Conservation (phyloP, 768 basidiomycete genomes). For the Trametes gibbosa region DNA sequence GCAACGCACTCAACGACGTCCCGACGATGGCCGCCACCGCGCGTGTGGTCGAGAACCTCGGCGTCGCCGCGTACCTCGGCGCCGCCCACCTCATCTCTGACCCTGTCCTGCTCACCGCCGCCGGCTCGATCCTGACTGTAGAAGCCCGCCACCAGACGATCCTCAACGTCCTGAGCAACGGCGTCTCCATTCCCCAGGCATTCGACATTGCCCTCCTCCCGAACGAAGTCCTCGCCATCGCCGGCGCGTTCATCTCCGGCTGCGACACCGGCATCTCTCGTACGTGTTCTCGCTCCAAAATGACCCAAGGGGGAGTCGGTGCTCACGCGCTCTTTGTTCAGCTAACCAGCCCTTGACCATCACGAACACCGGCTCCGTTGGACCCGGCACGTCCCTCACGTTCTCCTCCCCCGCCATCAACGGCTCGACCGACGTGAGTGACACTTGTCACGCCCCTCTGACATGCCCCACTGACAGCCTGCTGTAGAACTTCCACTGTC, state of each 20-base stretch:
- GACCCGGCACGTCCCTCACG: slow-evolving; percentile 56
- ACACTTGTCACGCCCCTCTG: not conserved
- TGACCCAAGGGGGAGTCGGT: not conserved
- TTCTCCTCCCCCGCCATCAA: slow-evolving; percentile 60
- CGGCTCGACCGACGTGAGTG: slow-evolving; percentile 44
- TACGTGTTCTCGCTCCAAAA: slow-evolving; percentile 28
- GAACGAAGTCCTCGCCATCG: slow-evolving; percentile 68
- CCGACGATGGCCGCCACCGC: slow-evolving; percentile 67
- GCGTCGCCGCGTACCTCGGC: slow-evolving; percentile 76
- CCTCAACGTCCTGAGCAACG: slow-evolving; percentile 66
- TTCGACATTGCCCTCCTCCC: slow-evolving; percentile 77
- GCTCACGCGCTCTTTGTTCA: slow-evolving; percentile 21
- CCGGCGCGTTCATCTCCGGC: slow-evolving; percentile 63
- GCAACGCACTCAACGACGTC: slow-evolving; percentile 59
- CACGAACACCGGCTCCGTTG: slow-evolving; percentile 60
- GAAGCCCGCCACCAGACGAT: slow-evolving; percentile 84
- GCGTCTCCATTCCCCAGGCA: slow-evolving; percentile 57
- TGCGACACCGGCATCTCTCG: slow-evolving; percentile 61
- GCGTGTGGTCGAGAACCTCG: slow-evolving; percentile 73
- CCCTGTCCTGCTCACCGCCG: slow-evolving; percentile 58
- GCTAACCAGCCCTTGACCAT: slow-evolving; percentile 59
- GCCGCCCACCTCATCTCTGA: slow-evolving; percentile 62
- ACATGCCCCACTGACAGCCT: not conserved
- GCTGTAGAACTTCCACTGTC: slow-evolving; percentile 58
- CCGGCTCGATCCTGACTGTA: slow-evolving; percentile 71